A percentile compares a stretch with the other conserved stretches of the same genome.
Conservation (phyloP, 2,329 filamentous ascomycete species). For the Pyrenophora seminiperda region DNA sequence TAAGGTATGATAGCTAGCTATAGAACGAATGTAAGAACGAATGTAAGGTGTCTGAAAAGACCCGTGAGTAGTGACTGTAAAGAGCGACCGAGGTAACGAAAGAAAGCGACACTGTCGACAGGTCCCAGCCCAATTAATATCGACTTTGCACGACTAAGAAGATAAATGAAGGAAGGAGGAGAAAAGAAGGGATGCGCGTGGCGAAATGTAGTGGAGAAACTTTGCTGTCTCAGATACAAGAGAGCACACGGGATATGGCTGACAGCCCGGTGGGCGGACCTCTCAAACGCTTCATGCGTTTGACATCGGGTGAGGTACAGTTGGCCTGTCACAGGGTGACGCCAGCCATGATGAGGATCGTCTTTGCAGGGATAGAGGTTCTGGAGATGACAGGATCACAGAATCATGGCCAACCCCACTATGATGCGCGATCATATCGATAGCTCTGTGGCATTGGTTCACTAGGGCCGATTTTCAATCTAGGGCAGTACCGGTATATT, state of each 20-base stretch:
- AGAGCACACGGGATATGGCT: constrained; percentile 38
- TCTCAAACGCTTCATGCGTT: constrained; percentile 48
- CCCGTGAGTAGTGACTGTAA: constrained; percentile 6
- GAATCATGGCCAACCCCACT: constrained; percentile 25
- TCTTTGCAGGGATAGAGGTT: constrained; percentile 28
- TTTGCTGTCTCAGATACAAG: constrained; percentile 43
- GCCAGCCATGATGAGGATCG: constrained; percentile 17
- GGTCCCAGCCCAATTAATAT: constrained; percentile 32
- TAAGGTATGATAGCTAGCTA: too few relatives aligned
- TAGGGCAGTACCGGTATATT: too few relatives aligned
- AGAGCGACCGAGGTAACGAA: constrained; percentile 17
- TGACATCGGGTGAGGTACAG: constrained; percentile 35
- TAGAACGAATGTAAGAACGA: neutral
- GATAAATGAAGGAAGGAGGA: constrained; percentile 23
- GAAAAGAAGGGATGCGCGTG: constrained; percentile 25
- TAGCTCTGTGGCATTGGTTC: constrained; percentile 7
- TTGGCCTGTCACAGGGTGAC: constrained; percentile 35
- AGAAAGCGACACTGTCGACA: constrained; percentile 26
- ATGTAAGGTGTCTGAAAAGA: constrained; percentile 13
- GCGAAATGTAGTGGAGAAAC: constrained; percentile 30
- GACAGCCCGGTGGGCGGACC: constrained; percentile 29
- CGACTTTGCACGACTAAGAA: constrained; percentile 11
- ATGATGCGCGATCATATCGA: constrained; percentile 13
- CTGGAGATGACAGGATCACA: constrained; percentile 37
- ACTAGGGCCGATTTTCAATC: constrained; percentile 1